Percentiles rank a stretch among this genome's conserved stretches.
Conservation (phyloP, 495 filamentous ascomycete genomes). For the Penicillium angulare region DNA sequence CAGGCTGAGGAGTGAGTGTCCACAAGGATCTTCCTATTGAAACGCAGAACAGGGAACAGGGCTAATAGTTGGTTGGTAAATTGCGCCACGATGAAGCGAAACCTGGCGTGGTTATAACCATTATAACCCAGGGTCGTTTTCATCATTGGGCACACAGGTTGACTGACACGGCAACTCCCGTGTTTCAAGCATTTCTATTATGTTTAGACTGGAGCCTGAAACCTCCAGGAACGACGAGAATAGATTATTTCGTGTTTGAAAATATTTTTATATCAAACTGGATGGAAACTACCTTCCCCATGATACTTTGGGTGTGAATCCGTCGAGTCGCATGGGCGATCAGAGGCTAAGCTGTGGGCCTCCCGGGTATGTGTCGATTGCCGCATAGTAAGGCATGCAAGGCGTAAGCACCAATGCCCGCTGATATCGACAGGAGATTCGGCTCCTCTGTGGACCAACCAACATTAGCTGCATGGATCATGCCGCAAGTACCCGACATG, state of each 20-base stretch:
- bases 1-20: conserved; percentile 17
- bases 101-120: conserved; percentile 2
- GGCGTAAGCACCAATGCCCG: not conserved
- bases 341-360: conserved; percentile 3
- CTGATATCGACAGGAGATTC: not conserved
- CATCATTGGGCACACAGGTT: conserved; percentile 14
- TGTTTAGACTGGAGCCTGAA: not conserved
- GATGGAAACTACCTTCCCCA: not conserved
- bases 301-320: not conserved
- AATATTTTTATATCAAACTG: not conserved
- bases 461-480: too few species aligned
- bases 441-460: not conserved
- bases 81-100: not conserved
- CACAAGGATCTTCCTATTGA: not conserved
- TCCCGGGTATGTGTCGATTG: conserved; percentile 1
- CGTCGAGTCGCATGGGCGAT: not conserved
- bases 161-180: not conserved
- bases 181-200: conserved; percentile 1
- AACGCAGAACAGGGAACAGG: not conserved
- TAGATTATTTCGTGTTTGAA: not conserved
- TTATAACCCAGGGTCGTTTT: conserved; percentile 5
- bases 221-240: not conserved
- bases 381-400: not conserved
- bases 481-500: too few species aligned
- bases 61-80: not conserved